These are phyloP conservation scores for Tulasnella sp. DNA, from an alignment of 768 basidiomycete species.

Conservation along the genomic window DNA sequence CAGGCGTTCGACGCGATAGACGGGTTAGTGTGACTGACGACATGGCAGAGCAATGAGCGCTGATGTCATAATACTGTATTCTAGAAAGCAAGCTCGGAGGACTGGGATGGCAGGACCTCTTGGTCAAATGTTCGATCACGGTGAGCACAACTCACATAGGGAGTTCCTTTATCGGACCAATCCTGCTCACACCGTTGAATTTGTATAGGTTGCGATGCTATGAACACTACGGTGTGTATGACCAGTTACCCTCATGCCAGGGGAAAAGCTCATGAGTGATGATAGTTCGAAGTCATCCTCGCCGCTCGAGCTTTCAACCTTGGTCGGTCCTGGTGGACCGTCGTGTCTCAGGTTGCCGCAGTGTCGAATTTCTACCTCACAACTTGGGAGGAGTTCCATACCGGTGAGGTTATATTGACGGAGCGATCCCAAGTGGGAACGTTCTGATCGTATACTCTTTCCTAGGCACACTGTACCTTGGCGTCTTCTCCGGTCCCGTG, in stretches of 20 bases:
- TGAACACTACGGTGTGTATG: conserved; percentile 85
- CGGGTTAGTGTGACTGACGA: conserved; percentile 42
- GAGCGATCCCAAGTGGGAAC: not conserved
- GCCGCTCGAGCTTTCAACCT: conserved; percentile 77
- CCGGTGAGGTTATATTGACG: conserved; percentile 39
- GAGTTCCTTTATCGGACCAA: not conserved
- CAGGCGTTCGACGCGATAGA: conserved; percentile 86
- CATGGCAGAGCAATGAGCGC: not conserved
- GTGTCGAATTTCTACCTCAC: conserved; percentile 72
- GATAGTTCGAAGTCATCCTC: conserved; percentile 77
- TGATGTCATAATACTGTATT: conserved; percentile 1
- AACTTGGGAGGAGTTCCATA: conserved; percentile 80
- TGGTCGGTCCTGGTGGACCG: conserved; percentile 95
- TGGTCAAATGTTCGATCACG: conserved; percentile 96
- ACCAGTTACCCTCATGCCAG: no score
- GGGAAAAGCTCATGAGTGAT: not conserved
- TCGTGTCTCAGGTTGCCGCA: conserved; percentile 69
- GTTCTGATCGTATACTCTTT: not conserved
- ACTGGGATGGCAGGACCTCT: conserved; percentile 97
- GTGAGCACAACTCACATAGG: not conserved
- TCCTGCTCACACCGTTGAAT: conserved; percentile 1
- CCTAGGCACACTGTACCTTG: conserved; percentile 77
- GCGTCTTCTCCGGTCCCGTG: conserved; percentile 88
- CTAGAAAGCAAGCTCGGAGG: conserved; percentile 85
- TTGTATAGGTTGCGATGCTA: conserved; percentile 67